Evolutionary conservation across 108 stramenopile genomes (phyloP).

Genomic region (Nannochloropsis oceanica): DNA sequence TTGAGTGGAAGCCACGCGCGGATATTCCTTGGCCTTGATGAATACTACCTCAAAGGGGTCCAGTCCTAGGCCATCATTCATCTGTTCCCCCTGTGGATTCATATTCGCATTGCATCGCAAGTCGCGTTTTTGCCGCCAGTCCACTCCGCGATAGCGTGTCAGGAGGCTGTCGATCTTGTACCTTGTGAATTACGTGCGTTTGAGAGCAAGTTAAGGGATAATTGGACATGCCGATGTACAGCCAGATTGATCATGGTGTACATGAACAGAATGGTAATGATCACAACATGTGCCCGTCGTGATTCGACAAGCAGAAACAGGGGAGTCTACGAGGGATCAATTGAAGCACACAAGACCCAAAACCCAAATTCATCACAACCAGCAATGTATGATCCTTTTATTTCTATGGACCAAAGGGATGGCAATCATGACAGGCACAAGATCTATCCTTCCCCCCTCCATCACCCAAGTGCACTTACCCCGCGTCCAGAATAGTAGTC

Average conservation of each 20-base stretch:
- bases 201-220: too few relatives aligned
- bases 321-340: too few relatives aligned
- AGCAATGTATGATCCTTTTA: too few relatives aligned
- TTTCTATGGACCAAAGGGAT: too few relatives aligned
- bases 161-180: neutral
- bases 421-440: too few relatives aligned
- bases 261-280: too few relatives aligned
- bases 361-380: too few relatives aligned
- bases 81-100: neutral
- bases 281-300: too few relatives aligned
- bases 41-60: neutral
- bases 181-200: neutral
- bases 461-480: neutral
- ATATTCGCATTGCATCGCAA: neutral
- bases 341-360: too few relatives aligned
- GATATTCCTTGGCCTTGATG: neutral
- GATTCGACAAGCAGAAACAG: too few relatives aligned
- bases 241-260: too few relatives aligned
- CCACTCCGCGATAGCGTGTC: neutral
- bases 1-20: neutral
- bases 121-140: neutral
- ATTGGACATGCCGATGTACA: too few relatives aligned
- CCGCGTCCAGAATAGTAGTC: neutral
- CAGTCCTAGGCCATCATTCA: neutral
- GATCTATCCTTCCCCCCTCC: neutral